Evolutionary conservation across 108 stramenopile genomes (phyloP).

Genomic region (Seminavis robusta): DNA sequence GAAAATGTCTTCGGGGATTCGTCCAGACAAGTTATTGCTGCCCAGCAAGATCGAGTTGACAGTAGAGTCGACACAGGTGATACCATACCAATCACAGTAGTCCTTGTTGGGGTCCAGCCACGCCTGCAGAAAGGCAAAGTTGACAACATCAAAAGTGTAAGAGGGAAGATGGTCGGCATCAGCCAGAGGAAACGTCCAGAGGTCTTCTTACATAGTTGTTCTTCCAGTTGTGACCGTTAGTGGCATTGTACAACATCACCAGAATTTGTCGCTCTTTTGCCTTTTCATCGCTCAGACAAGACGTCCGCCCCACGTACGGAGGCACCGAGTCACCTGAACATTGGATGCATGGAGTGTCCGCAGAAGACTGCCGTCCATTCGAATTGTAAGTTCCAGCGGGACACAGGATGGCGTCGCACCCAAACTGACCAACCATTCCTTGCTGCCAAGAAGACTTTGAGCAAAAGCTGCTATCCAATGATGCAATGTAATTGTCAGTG

Average conservation of each 20-base stretch:
- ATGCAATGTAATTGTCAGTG: constrained; percentile 57
- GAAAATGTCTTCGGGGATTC: constrained; percentile 73
- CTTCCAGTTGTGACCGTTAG: constrained; percentile 45
- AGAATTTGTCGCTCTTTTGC: constrained; percentile 52
- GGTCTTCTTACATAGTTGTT: constrained; percentile 49
- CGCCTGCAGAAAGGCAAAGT: too few relatives aligned
- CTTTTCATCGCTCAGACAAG: constrained; percentile 41
- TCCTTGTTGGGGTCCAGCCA: constrained; percentile 42
- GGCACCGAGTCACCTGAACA: constrained; percentile 52
- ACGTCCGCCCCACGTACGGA: constrained; percentile 48
- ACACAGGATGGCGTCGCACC: constrained; percentile 74
- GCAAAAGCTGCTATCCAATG: constrained; percentile 51
- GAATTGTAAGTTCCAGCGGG: constrained; percentile 51
- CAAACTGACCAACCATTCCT: constrained; percentile 43
- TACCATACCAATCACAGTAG: constrained; percentile 70
- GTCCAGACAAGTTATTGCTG: constrained; percentile 44
- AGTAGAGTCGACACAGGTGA: constrained; percentile 50
- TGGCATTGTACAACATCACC: constrained; percentile 41
- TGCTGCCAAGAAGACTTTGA: constrained; percentile 60
- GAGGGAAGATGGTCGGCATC: too few relatives aligned
- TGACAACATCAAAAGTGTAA: too few relatives aligned
- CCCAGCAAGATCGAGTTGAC: constrained; percentile 45
- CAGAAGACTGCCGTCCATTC: constrained; percentile 58
- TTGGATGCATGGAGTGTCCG: constrained; percentile 30
- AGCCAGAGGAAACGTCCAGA: too few relatives aligned